Conservation (phyloP, 306 rosid species). For the Malus sylvestris region DNA sequence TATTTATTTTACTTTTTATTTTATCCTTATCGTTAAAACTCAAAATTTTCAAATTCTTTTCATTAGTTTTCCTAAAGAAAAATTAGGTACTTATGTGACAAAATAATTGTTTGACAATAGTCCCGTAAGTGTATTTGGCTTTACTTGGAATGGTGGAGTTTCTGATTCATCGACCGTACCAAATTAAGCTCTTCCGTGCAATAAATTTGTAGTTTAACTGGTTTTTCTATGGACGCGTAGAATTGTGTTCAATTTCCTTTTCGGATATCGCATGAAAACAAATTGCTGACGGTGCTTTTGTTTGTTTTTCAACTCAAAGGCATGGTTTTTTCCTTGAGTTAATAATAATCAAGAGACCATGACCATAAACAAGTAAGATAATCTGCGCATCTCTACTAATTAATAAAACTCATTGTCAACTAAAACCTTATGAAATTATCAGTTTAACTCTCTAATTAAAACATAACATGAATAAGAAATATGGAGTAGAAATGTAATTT, state of each 20-base stretch:
- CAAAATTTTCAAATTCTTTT: accelerated
- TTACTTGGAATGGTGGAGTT: background rate
- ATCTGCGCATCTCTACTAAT: background rate
- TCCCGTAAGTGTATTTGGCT: background rate
- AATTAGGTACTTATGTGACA: background rate
- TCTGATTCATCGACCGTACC: background rate
- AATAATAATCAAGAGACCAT: background rate
- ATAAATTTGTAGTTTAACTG: background rate
- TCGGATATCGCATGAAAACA: no score
- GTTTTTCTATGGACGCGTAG: background rate
- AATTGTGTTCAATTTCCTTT: background rate
- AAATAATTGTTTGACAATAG: background rate
- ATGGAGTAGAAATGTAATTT: no score
- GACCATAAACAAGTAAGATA: background rate
- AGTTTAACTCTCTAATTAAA: no score
- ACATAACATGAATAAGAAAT: no score
- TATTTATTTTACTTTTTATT: no score
- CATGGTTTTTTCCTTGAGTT: background rate
- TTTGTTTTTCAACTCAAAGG: background rate
- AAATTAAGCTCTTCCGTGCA: background rate
- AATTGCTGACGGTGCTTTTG: background rate
- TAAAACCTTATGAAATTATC: no score
- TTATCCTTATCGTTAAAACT: no score
- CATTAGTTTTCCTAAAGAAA: no score
- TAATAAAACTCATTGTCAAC: no score